Conservation (phyloP, 306 rosid genomes). For the Psophocarpus tetragonolobus region DNA sequence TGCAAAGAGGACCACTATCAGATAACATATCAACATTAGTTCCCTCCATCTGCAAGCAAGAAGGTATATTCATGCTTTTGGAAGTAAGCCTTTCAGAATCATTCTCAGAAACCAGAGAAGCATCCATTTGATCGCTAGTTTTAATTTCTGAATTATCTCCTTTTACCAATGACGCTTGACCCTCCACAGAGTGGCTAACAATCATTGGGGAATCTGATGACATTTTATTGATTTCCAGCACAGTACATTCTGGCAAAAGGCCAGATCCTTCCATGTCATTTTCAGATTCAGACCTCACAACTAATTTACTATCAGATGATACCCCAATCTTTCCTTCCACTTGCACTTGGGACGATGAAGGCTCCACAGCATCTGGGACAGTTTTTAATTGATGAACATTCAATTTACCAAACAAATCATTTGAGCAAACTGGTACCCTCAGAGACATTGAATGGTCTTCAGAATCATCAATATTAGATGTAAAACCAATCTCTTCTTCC, state of each 20-base stretch:
- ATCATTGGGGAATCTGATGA: neutral
- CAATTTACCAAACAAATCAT: constrained; percentile 20
- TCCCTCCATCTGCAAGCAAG: constrained; percentile 24
- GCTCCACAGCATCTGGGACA: constrained; percentile 11
- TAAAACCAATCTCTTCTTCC: constrained; percentile 15
- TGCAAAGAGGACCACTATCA: constrained; percentile 18
- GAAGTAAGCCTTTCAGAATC: constrained; percentile 24
- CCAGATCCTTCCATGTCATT: constrained; percentile 16
- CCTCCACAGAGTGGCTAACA: constrained; percentile 25
- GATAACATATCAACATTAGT: constrained; percentile 14
- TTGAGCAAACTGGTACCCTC: neutral
- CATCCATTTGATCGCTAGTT: constrained; percentile 35
- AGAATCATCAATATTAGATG: constrained; percentile 22
- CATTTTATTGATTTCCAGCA: constrained; percentile 19
- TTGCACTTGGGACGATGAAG: constrained; percentile 23
- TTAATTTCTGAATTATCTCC: constrained; percentile 4
- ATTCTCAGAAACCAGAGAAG: constrained; percentile 21
- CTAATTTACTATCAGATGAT: constrained; percentile 26
- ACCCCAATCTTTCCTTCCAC: constrained; percentile 31
- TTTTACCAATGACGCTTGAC: constrained; percentile 11
- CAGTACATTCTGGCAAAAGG: neutral
- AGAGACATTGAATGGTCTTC: neutral
- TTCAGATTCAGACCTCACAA: neutral
- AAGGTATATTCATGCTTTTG: constrained; percentile 2
- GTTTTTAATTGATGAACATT: constrained; percentile 15